Evolutionary conservation across 768 basidiomycete genomes (phyloP).

Genomic region (Phylloporus sp.): DNA sequence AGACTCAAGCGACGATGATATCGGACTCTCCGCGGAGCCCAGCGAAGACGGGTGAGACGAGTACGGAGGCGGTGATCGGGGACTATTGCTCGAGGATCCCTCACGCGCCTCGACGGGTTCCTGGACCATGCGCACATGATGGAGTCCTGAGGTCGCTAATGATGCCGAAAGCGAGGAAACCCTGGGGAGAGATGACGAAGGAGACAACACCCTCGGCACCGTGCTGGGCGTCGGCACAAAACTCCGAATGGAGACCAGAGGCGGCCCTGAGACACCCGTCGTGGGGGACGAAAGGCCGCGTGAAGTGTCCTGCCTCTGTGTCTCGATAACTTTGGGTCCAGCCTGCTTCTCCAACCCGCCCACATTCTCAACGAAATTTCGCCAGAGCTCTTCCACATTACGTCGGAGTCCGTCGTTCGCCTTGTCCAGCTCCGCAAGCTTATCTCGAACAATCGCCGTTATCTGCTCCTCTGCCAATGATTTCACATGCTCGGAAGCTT

Average conservation of each 20-base stretch:
- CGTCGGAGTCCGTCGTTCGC: slow-evolving; percentile 50
- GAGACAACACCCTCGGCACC: slow-evolving; percentile 33
- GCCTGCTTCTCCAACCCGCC: slow-evolving; percentile 41
- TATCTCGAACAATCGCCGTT: slow-evolving; percentile 46
- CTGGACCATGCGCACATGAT: slow-evolving; percentile 42
- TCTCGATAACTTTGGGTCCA: slow-evolving; percentile 15
- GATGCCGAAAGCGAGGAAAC: slow-evolving; percentile 71
- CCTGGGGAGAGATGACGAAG: slow-evolving; percentile 38
- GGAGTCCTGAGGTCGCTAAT: slow-evolving; percentile 54
- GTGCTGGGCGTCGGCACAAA: slow-evolving; percentile 51
- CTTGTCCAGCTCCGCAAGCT: slow-evolving; percentile 53
- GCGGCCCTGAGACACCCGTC: slow-evolving; percentile 29
- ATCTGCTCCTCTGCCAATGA: slow-evolving; percentile 57
- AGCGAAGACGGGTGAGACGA: slow-evolving; percentile 35
- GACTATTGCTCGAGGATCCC: slow-evolving; percentile 16
- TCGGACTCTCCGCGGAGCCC: slow-evolving; percentile 21
- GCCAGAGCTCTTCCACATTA: slow-evolving; percentile 65
- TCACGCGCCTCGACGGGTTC: slow-evolving; percentile 14
- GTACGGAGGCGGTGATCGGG: slow-evolving; percentile 32
- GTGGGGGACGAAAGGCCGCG: slow-evolving; percentile 18
- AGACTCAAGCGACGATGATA: slow-evolving; percentile 17
- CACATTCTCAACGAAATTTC: slow-evolving; percentile 48
- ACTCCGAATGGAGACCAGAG: slow-evolving; percentile 43
- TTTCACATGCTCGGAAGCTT: slow-evolving; percentile 53
- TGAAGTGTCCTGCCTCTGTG: slow-evolving; percentile 18